Evolutionary conservation across 768 basidiomycete species (phyloP).

Genomic region (Gloeopeniophorella convolvens): DNA sequence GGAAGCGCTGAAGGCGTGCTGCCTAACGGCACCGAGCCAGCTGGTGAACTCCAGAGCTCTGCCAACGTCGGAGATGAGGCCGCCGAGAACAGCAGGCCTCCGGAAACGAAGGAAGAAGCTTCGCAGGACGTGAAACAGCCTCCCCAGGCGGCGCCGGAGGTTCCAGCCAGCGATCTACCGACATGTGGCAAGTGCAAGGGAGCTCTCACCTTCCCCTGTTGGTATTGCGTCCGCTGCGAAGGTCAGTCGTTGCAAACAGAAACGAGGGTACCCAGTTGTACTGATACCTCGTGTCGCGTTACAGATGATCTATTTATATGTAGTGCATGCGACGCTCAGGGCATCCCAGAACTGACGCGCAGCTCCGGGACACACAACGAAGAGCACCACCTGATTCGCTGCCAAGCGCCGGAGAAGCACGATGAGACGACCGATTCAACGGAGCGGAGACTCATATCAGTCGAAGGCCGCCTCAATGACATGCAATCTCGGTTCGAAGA

Average conservation of each 20-base stretch:
- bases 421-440: background rate
- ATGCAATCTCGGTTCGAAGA: slow-evolving; percentile 3
- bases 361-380: background rate
- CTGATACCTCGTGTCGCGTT: background rate
- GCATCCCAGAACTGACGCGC: background rate
- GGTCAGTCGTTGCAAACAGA: background rate
- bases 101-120: background rate
- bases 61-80: no score
- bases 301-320: slow-evolving; percentile 16
- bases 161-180: slow-evolving; percentile 21
- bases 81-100: background rate
- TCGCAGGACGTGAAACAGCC: background rate
- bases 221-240: slow-evolving; percentile 1
- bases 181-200: slow-evolving; percentile 22
- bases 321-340: slow-evolving; percentile 13
- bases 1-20: background rate
- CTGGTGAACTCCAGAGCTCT: no score
- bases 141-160: background rate
- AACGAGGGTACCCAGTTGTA: no score
- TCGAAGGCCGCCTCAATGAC: slow-evolving; percentile 3
- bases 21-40: no score
- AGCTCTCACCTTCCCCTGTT: slow-evolving; percentile 3
- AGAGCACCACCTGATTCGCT: slow-evolving; percentile 4
- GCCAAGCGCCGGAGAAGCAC: background rate
- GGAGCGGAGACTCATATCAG: slow-evolving; percentile 2